A percentile compares a stretch with the other conserved stretches of the same genome.
Evolutionary conservation across 305 asterid genomes (phyloP).

Genomic region (Solanum chacoense): DNA sequence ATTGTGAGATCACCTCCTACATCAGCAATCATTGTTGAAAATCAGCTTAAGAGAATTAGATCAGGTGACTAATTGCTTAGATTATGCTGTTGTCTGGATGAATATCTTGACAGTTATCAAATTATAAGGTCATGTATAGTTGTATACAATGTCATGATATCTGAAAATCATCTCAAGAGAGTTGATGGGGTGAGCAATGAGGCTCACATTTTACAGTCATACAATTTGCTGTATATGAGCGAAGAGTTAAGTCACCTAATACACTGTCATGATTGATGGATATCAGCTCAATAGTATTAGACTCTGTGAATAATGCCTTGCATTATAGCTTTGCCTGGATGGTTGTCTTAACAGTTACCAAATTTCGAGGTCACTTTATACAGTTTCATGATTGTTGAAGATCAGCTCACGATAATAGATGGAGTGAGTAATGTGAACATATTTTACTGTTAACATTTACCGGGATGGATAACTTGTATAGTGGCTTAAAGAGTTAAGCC

Average conservation of each 20-base stretch:
- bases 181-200: neutral
- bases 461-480: neutral
- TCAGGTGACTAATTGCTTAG: neutral
- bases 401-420: neutral
- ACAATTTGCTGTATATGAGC: neutral
- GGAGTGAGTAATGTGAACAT: neutral
- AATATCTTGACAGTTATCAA: neutral
- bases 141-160: neutral
- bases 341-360: neutral
- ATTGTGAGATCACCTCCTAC: neutral
- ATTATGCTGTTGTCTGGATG: neutral
- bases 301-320: neutral
- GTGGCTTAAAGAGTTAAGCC: neutral
- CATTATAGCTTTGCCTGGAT: neutral
- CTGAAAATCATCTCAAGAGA: neutral
- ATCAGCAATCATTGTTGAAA: neutral
- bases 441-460: neutral
- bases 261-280: neutral
- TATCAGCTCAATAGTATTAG: neutral
- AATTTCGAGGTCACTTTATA: neutral
- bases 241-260: neutral
- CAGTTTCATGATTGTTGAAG: neutral
- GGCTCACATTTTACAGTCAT: neutral
- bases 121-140: neutral
- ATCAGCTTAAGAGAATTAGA: neutral